Evolutionary conservation across 2,329 filamentous ascomycete species (phyloP).

Genomic region (Sordariomycetes sp.): DNA sequence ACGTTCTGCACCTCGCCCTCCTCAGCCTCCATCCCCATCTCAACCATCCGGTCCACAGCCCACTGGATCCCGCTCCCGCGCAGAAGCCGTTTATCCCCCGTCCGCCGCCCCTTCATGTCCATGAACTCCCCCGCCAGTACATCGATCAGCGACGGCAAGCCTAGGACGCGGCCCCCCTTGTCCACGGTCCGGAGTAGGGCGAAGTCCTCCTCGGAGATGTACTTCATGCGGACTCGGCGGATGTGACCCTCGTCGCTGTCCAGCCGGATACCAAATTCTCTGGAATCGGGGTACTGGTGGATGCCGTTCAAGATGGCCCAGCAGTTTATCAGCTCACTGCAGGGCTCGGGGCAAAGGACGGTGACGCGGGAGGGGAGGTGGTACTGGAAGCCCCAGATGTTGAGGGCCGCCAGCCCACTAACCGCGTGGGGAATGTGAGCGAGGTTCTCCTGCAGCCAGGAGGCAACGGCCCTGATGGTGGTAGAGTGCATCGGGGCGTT

Average conservation of each 20-base stretch:
- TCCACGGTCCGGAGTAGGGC: not conserved
- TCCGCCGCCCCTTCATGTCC: not conserved
- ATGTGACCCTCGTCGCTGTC: not conserved
- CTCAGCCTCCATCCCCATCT: not conserved
- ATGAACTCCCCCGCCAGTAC: not conserved
- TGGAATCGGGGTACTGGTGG: too few species aligned
- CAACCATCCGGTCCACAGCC: not conserved
- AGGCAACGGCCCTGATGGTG: not conserved
- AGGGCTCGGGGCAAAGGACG: constrained; percentile 24
- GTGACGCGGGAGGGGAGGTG: constrained; percentile 18
- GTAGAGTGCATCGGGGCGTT: not conserved
- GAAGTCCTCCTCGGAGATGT: not conserved
- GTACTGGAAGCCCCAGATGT: constrained; percentile 24
- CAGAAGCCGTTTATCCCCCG: not conserved
- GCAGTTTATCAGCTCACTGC: constrained; percentile 19
- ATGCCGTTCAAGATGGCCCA: constrained; percentile 22
- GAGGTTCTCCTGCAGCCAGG: constrained; percentile 14
- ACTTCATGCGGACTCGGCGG: not conserved
- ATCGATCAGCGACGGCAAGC: not conserved
- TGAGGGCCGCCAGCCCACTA: constrained; percentile 28
- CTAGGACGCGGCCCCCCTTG: not conserved
- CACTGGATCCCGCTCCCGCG: not conserved
- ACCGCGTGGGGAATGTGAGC: constrained; percentile 31
- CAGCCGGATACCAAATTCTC: not conserved
- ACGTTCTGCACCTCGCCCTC: not conserved